Base-by-base conservation (phyloP, 164 flowering plant genomes). In the Amborella trichopoda region DNA sequence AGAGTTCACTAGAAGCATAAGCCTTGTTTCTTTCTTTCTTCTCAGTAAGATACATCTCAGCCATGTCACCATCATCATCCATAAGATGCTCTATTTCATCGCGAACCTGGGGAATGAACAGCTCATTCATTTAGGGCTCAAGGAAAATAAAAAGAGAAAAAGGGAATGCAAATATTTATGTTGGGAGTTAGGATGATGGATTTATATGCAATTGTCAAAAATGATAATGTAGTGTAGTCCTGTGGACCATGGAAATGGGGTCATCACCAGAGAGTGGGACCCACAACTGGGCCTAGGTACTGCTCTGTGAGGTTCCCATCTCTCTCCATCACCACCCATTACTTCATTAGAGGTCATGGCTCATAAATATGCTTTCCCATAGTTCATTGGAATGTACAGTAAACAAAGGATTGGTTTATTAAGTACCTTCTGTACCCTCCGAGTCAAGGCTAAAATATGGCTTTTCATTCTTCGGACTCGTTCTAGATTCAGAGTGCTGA, bases 51-150 rank as follows among this genome's bases (percentile, higher is more conserved):
- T 87, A 82, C 95, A 93, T 84, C 71, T 84, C 99, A 34, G 96
- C 96, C 99, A 93, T 93, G 58, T 93, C 99, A 38, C 88, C 95
- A 52, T 93, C 99, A 68, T 93, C 99, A 60, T 93, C 83, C 96
- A 88, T 93, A 28, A 93, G 83, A 56, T 93, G 95, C 52, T 93
- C 99, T 46, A 87, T 82, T 68, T 93, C 99, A 69, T 84, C 93
- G 23, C 81, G 82, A 40, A 87, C 91, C 98, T 91, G 61, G 42
- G 70, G 9, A 41, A 37, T 18, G n/a, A 1, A 1, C 40, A 0
- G 2, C 2, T 1, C n/a, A 32, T 32, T 10, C n/a, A 40, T 42
- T 21, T 20, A 13, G 30, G 19, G 28, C 14, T 34, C 20, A 23
- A 45, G 13, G 28, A 16, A 38, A 13, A 46, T 25, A 27, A 18